Evolutionary conservation across 768 basidiomycete species (phyloP).

Genomic region (Russula abietina): DNA sequence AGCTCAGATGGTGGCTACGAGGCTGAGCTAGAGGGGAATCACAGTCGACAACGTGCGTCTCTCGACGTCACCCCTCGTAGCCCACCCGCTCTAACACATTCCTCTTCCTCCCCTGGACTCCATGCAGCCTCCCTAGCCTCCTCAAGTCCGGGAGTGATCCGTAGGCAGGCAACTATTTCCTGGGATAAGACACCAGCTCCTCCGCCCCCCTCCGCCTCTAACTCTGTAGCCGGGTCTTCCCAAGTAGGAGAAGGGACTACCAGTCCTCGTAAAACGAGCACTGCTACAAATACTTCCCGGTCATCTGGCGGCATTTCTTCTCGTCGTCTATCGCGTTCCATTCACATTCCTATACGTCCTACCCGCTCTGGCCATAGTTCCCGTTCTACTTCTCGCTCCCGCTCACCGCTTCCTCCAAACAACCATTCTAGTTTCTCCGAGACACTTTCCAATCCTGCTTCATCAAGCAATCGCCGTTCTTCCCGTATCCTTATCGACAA

Average conservation of each 20-base stretch:
- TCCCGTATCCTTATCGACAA: conserved; percentile 81
- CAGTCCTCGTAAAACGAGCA: conserved; percentile 55
- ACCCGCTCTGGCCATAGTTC: conserved; percentile 77
- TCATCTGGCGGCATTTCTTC: conserved; percentile 42
- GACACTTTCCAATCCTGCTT: conserved; percentile 28
- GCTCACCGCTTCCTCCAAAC: conserved; percentile 81
- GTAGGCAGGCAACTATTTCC: conserved; percentile 58
- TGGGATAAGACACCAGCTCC: conserved; percentile 52
- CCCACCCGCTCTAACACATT: conserved; percentile 46
- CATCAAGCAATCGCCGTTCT: conserved; percentile 55
- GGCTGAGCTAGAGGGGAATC: conserved; percentile 59
- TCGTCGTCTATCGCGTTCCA: conserved; percentile 78
- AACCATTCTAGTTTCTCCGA: conserved; percentile 63
- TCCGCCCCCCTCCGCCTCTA: conserved; percentile 51
- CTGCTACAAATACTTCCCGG: conserved; percentile 27
- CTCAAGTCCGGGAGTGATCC: conserved; percentile 62
- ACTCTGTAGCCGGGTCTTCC: conserved; percentile 39
- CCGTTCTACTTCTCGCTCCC: conserved; percentile 89
- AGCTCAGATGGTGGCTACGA: conserved; percentile 82
- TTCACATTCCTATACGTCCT: conserved; percentile 65
- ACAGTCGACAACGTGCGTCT: conserved; percentile 71
- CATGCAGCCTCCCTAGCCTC: conserved; percentile 62
- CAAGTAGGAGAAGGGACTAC: conserved; percentile 43
- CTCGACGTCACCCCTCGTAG: conserved; percentile 38
- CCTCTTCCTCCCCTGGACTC: conserved; percentile 49